Evolutionary conservation across 805 yeast genomes (phyloP).

Genomic region (Starmerella scarabaei): DNA sequence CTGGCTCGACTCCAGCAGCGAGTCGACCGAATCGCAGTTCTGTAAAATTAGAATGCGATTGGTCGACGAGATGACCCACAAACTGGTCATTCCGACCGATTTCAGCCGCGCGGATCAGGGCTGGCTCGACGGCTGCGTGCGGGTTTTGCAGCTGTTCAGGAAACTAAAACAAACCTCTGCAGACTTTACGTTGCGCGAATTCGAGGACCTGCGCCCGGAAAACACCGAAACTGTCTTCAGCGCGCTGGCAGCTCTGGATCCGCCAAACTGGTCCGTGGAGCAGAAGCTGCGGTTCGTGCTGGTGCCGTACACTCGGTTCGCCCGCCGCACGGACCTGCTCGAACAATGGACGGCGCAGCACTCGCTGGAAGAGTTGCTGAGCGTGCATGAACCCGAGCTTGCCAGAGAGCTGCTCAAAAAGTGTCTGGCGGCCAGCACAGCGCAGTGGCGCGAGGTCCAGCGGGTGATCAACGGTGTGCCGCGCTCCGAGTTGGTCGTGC

Average conservation of each 20-base stretch:
- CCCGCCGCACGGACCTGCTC: constrained; percentile 14
- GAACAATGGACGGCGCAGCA: constrained; percentile 13
- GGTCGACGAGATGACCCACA: constrained; percentile 22
- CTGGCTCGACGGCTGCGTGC: constrained; percentile 26
- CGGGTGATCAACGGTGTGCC: constrained; percentile 4
- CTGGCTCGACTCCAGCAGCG: constrained; percentile 13
- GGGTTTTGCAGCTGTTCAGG: constrained; percentile 21
- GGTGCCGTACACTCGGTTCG: constrained; percentile 24
- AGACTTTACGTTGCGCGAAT: constrained; percentile 9
- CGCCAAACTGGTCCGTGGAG: constrained; percentile 17
- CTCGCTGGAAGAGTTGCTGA: constrained; percentile 14
- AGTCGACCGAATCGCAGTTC: constrained; percentile 18
- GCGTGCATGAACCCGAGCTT: constrained; percentile 13
- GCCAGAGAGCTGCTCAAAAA: constrained; percentile 14
- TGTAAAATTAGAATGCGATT: constrained; percentile 21
- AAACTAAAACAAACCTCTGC: constrained; percentile 1
- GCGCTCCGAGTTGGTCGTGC: neutral
- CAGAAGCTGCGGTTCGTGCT: constrained; percentile 19
- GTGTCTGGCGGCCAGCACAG: constrained; percentile 13
- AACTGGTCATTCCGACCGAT: constrained; percentile 11
- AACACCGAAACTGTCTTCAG: constrained; percentile 9
- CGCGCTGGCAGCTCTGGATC: constrained; percentile 14
- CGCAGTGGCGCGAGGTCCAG: constrained; percentile 7
- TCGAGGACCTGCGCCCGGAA: constrained; percentile 14
- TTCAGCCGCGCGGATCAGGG: constrained; percentile 12